phyloP scores from a whole-genome alignment of 2,329 filamentous ascomycete species.

The Botryotinia globosa region DNA sequence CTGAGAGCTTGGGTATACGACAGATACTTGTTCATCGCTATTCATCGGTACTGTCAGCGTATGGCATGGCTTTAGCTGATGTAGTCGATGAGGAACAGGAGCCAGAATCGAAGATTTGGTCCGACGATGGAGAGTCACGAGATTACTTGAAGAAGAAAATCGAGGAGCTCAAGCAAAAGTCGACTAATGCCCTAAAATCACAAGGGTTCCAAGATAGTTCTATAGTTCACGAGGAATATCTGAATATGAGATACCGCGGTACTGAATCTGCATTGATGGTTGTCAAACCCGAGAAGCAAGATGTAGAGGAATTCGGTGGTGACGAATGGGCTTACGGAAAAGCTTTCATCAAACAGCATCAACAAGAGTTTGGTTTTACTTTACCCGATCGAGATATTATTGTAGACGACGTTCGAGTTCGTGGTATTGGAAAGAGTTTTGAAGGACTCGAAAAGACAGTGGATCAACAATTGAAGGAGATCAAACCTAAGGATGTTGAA shows the following conservation, averaged over 20 bases:
- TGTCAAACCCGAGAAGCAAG: slow-evolving; percentile 65
- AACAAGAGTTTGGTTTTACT: slow-evolving; percentile 91
- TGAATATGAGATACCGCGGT: slow-evolving; percentile 89
- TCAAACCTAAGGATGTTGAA: slow-evolving; percentile 52
- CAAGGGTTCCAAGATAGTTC: slow-evolving; percentile 76
- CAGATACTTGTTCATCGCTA: slow-evolving; percentile 86
- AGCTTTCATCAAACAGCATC: slow-evolving; percentile 82
- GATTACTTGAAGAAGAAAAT: slow-evolving; percentile 69
- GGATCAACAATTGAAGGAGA: slow-evolving; percentile 73
- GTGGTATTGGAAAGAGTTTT: slow-evolving; percentile 87
- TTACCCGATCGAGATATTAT: slow-evolving; percentile 83
- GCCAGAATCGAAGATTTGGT: slow-evolving; percentile 63
- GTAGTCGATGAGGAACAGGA: slow-evolving; percentile 90
- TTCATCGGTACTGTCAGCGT: slow-evolving; percentile 84
- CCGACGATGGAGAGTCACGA: slow-evolving; percentile 55
- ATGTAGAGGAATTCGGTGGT: slow-evolving; percentile 57
- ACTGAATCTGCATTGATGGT: slow-evolving; percentile 93
- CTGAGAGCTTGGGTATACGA: slow-evolving; percentile 75
- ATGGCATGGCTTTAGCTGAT: slow-evolving; percentile 89
- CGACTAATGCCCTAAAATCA: slow-evolving; percentile 61
- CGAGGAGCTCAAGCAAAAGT: slow-evolving; percentile 74
- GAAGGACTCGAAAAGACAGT: slow-evolving; percentile 76
- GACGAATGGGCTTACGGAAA: slow-evolving; percentile 80
- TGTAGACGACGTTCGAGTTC: slow-evolving; percentile 82
- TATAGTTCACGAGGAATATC: slow-evolving; percentile 84